Evolutionary conservation across 2,329 filamentous ascomycete species (phyloP).

Genomic region (Cucurbitaria berberidis): DNA sequence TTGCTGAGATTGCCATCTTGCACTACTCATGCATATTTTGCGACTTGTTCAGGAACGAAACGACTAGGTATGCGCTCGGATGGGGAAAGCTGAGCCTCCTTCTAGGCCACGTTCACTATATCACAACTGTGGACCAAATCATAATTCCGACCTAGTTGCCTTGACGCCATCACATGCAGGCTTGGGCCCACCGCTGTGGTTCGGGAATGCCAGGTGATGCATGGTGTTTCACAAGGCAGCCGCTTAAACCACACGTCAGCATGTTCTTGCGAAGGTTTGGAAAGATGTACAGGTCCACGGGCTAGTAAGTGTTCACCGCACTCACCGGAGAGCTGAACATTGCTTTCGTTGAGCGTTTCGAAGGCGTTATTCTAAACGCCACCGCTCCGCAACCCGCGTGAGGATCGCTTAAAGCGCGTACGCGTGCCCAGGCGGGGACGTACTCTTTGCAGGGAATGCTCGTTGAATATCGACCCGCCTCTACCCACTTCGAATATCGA

Average conservation of each 20-base stretch:
- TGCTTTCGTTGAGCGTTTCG: conserved; percentile 14
- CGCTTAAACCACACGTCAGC: conserved; percentile 21
- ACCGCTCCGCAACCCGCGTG: conserved; percentile 16
- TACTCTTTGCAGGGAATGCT: conserved; percentile 21
- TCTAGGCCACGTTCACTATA: conserved; percentile 20
- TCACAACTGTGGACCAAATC: conserved; percentile 25
- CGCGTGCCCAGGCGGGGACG: conserved; percentile 16
- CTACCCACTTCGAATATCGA: conserved; percentile 19
- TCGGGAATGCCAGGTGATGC: conserved; percentile 42
- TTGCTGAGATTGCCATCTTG: background rate
- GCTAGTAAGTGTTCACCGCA: conserved; percentile 12
- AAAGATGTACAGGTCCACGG: conserved; percentile 1
- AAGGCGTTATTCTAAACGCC: conserved; percentile 25
- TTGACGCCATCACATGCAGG: conserved; percentile 31
- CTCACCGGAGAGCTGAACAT: conserved; percentile 19
- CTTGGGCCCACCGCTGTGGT: conserved; percentile 29
- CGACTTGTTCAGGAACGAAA: conserved; percentile 31
- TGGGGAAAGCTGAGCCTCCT: conserved; percentile 46
- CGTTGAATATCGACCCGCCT: conserved; percentile 28
- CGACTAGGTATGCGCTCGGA: conserved; percentile 36
- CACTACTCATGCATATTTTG: conserved; percentile 8
- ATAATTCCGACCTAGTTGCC: conserved; percentile 23
- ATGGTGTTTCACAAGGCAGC: conserved; percentile 28
- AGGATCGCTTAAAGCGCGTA: conserved; percentile 32
- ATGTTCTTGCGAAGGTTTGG: conserved; percentile 29